Percentiles rank a stretch among this genome's conserved stretches.
phyloP scores from a whole-genome alignment of 495 filamentous ascomycete species.

The Lineolata rhizophorae region DNA sequence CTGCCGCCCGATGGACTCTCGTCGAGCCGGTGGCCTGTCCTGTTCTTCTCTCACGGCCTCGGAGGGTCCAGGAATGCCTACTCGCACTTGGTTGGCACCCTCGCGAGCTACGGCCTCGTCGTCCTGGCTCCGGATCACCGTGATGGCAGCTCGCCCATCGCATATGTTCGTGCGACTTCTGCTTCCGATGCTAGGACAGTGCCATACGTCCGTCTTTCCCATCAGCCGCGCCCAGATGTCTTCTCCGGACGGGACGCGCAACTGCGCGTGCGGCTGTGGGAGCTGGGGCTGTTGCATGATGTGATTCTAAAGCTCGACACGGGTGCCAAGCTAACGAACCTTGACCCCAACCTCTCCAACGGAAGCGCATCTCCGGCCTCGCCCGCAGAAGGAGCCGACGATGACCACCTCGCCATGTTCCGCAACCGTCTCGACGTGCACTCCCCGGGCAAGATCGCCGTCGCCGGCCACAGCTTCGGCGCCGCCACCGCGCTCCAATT shows the following conservation, averaged over 20 bases:
- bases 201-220: conserved; percentile 27
- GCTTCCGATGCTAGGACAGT: conserved; percentile 12
- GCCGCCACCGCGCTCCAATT: conserved; percentile 48
- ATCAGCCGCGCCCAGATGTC: conserved; percentile 31
- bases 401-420: conserved; percentile 28
- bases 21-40: conserved; percentile 42
- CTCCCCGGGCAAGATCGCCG: conserved; percentile 45
- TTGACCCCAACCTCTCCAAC: conserved; percentile 8
- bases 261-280: conserved; percentile 49
- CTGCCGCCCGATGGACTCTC: conserved; percentile 22
- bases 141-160: conserved; percentile 47
- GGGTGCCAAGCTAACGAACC: conserved; percentile 20
- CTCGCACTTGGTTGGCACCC: conserved; percentile 43
- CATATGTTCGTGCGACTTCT: conserved; percentile 26
- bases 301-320: conserved; percentile 38
- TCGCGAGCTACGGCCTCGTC: conserved; percentile 54
- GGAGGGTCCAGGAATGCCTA: conserved; percentile 56
- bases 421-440: conserved; percentile 33
- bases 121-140: conserved; percentile 59
- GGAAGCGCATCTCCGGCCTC: not conserved
- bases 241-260: conserved; percentile 39
- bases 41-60: conserved; percentile 63
- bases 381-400: conserved; percentile 9
- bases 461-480: conserved; percentile 57
- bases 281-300: conserved; percentile 39